phyloP scores from a whole-genome alignment of 257 asterid genomes.

The Nicotiana attenuata region DNA sequence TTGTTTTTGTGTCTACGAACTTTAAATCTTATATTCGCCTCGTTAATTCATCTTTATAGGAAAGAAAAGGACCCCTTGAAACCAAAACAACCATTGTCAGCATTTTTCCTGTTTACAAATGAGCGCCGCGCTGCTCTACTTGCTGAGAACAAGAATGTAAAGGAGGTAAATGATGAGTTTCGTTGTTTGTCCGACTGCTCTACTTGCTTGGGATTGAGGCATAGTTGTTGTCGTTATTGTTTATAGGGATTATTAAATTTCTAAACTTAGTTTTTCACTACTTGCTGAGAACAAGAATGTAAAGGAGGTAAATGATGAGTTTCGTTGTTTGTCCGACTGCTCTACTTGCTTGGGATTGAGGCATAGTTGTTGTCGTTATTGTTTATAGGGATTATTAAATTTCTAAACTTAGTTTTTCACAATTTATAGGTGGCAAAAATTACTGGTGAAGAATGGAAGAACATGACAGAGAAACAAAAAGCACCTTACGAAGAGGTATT shows the following conservation, averaged over 20 bases:
- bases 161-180: constrained; percentile 49
- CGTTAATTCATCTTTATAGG: constrained; percentile 29
- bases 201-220: no score
- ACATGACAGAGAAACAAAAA: constrained; percentile 58
- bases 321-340: no score
- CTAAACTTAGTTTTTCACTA: constrained; percentile 15
- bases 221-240: no score
- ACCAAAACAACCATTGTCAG: constrained; percentile 84
- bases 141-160: constrained; percentile 51
- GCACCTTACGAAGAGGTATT: constrained; percentile 64
- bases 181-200: no score
- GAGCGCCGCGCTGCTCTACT: constrained; percentile 59
- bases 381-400: background rate
- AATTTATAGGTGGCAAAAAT: constrained; percentile 53
- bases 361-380: no score
- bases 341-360: no score
- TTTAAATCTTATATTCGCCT: background rate
- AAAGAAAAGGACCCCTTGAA: constrained; percentile 89
- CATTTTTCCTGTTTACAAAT: constrained; percentile 61
- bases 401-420: background rate
- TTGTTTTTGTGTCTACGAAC: background rate
- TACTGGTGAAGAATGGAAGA: constrained; percentile 89
- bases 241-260: background rate
- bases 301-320: constrained; percentile 45
- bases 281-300: constrained; percentile 55